Percentiles rank a stretch among this genome's conserved stretches.
Evolutionary conservation across 2,329 filamentous ascomycete genomes (phyloP).

Genomic region (Pezicula rhizophila): DNA sequence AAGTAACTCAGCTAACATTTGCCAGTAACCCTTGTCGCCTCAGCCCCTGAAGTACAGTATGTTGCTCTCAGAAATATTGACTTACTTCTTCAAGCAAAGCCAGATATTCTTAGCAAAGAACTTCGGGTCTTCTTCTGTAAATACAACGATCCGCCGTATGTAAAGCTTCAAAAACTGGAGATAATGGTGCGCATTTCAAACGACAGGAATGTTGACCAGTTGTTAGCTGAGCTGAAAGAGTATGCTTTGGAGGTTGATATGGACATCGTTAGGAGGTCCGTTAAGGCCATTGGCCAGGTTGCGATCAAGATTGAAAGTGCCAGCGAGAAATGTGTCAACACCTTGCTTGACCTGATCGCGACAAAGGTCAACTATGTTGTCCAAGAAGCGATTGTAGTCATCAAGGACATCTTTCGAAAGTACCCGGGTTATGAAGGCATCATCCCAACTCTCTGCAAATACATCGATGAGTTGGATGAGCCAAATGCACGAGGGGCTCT

Average conservation of each 20-base stretch:
- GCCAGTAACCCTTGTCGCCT: constrained; percentile 87
- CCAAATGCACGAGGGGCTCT: constrained; percentile 83
- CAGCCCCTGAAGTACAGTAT: constrained; percentile 94
- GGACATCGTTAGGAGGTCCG: constrained; percentile 92
- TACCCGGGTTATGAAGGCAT: constrained; percentile 98
- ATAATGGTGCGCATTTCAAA: constrained; percentile 99
- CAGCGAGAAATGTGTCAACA: constrained; percentile 92
- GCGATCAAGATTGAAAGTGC: constrained; percentile 97
- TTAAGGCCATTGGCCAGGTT: constrained; percentile 94
- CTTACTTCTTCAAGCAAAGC: constrained; percentile 88
- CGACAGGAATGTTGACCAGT: constrained; percentile 90
- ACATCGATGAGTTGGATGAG: constrained; percentile 95
- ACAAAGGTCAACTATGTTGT: constrained; percentile 99
- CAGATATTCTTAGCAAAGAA: constrained; percentile 95
- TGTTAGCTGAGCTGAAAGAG: constrained; percentile 90
- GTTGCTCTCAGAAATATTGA: constrained; percentile 96
- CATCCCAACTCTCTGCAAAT: constrained; percentile 90
- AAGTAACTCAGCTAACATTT: constrained; percentile 8
- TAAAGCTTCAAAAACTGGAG: constrained; percentile 95
- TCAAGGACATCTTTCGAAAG: constrained; percentile 96
- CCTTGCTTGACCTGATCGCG: constrained; percentile 86
- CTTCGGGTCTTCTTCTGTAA: constrained; percentile 99
- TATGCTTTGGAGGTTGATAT: constrained; percentile 98
- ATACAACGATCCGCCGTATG: constrained; percentile 96
- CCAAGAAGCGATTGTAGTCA: constrained; percentile 96